Conservation (phyloP, 371 early-diverging fungal genomes). For the Mortierella sp. region DNA sequence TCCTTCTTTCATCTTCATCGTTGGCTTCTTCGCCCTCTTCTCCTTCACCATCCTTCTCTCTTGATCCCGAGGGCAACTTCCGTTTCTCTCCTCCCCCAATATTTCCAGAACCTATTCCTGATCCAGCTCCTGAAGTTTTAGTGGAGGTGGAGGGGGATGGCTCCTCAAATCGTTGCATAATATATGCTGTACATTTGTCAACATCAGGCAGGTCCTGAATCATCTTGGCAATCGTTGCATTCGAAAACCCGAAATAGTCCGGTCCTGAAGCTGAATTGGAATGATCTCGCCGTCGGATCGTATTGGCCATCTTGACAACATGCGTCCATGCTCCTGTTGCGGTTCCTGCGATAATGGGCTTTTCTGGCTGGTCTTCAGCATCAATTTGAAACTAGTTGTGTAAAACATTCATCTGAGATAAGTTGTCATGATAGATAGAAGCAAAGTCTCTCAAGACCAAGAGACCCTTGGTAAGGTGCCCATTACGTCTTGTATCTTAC, state of each 20-base stretch:
- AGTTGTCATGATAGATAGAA: not conserved
- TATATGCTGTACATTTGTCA: conserved; percentile 72
- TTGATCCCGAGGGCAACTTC: not conserved
- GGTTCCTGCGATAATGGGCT: conserved; percentile 73
- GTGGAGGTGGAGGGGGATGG: not conserved
- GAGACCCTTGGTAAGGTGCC: not conserved
- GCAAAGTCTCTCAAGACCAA: not conserved
- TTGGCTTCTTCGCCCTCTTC: not conserved
- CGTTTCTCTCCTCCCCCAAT: not conserved
- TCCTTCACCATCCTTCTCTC: not conserved
- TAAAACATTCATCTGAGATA: not conserved
- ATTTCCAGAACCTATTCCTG: not conserved
- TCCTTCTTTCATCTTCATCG: too few relatives aligned
- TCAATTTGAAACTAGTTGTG: conserved; percentile 74
- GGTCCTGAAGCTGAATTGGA: conserved; percentile 88
- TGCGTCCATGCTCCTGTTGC: conserved; percentile 90
- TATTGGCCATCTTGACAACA: conserved; percentile 77
- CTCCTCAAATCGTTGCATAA: conserved; percentile 70
- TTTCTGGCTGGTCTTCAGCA: conserved; percentile 69
- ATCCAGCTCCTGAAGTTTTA: not conserved
- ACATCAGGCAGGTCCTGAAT: conserved; percentile 88
- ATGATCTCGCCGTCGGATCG: conserved; percentile 77
- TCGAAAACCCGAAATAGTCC: conserved; percentile 88
- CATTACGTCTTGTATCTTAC: conserved; percentile 7
- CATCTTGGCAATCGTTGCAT: conserved; percentile 84